Evolutionary conservation across 2,329 filamentous ascomycete genomes (phyloP).

Genomic region (Akanthomyces muscarius): DNA sequence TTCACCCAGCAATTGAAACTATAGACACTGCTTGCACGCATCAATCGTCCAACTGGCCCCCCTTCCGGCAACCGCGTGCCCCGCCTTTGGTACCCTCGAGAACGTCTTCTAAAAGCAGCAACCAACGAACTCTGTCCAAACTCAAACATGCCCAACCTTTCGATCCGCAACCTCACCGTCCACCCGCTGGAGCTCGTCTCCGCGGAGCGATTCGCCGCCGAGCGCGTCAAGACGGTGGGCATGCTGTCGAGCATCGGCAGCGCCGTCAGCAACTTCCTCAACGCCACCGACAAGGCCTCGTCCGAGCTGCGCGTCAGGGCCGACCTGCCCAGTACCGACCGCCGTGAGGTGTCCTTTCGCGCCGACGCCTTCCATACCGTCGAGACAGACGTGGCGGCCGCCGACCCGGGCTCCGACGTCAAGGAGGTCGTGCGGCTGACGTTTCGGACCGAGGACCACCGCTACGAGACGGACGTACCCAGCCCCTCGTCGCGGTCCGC

Average conservation of each 20-base stretch:
- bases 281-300: constrained; percentile 34
- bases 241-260: constrained; percentile 43
- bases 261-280: constrained; percentile 41
- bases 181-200: constrained; percentile 67
- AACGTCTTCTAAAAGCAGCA: not conserved
- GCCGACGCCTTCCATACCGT: constrained; percentile 66
- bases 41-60: too few relatives aligned
- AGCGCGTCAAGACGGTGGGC: constrained; percentile 39
- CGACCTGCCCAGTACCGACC: constrained; percentile 57
- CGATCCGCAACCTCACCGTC: constrained; percentile 77
- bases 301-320: constrained; percentile 44
- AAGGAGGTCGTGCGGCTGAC: constrained; percentile 65
- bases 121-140: not conserved
- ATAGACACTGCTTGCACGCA: not conserved
- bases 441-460: constrained; percentile 55
- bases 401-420: constrained; percentile 33
- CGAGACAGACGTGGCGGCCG: constrained; percentile 52
- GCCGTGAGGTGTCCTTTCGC: constrained; percentile 58
- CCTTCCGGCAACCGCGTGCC: too few relatives aligned
- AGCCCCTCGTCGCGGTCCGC: constrained; percentile 56
- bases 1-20: not conserved
- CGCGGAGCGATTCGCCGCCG: constrained; percentile 67
- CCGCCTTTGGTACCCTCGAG: too few relatives aligned
- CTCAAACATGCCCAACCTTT: constrained; percentile 51
- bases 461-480: constrained; percentile 70